Evolutionary conservation across 2,329 filamentous ascomycete species (phyloP).

Genomic region (Didymella pinodella): DNA sequence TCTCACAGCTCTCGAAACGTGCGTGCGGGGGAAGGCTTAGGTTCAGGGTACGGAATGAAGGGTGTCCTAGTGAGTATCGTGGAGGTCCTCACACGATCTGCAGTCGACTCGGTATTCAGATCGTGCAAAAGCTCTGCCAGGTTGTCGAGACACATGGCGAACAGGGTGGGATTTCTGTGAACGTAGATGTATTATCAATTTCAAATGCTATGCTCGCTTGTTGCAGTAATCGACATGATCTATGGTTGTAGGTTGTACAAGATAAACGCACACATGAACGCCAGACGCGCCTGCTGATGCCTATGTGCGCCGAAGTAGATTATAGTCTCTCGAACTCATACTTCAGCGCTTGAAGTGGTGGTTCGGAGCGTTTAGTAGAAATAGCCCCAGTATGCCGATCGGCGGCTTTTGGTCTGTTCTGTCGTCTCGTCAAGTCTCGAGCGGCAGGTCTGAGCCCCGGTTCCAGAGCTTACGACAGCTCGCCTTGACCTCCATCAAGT

Average conservation of each 20-base stretch:
- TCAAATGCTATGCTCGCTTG: slow-evolving; percentile 16
- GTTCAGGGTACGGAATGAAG: neutral
- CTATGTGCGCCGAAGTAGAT: slow-evolving; percentile 10
- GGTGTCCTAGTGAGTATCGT: neutral
- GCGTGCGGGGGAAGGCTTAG: slow-evolving; percentile 4
- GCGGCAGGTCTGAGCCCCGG: neutral
- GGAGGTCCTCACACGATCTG: neutral
- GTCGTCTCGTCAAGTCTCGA: neutral
- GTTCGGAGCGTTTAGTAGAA: slow-evolving; percentile 17
- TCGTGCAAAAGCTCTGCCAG: neutral
- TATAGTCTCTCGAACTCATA: slow-evolving; percentile 19
- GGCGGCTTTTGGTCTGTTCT: slow-evolving; percentile 9
- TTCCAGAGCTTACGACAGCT: neutral
- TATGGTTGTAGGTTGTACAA: slow-evolving; percentile 17
- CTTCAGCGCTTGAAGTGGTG: slow-evolving; percentile 47
- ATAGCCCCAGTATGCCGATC: slow-evolving; percentile 10
- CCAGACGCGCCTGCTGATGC: slow-evolving; percentile 14
- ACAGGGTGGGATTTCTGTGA: neutral
- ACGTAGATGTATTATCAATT: neutral
- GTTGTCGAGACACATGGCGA: neutral
- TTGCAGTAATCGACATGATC: slow-evolving; percentile 7
- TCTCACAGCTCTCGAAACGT: neutral
- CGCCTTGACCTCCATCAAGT: neutral
- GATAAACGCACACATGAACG: slow-evolving; percentile 11
- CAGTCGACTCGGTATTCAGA: neutral